These are phyloP conservation scores for Sclerotinia nivalis DNA, from an alignment of 2,329 filamentous ascomycete genomes.

Conservation along the genomic window DNA sequence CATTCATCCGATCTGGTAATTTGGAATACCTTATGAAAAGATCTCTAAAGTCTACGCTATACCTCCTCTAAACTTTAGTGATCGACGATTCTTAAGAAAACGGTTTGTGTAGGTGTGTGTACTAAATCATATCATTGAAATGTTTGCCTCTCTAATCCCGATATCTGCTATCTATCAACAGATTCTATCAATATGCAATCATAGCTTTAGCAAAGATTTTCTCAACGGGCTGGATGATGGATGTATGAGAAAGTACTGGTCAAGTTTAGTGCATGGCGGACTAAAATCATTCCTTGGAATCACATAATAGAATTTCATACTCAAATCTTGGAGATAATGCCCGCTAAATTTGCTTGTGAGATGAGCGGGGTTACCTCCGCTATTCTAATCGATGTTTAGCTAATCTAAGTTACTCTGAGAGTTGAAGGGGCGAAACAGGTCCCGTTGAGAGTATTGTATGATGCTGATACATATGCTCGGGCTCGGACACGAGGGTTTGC, in stretches of 20 bases:
- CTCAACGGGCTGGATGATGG: not conserved
- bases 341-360: not conserved
- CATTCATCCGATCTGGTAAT: not conserved
- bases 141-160: not conserved
- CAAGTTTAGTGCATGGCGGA: conserved; percentile 2
- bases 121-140: not conserved
- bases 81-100: not conserved
- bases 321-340: not conserved
- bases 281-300: not conserved
- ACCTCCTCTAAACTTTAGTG: not conserved
- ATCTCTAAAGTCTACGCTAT: not conserved
- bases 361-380: not conserved
- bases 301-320: not conserved
- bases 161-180: not conserved
- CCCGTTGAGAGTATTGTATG: not conserved
- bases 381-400: not conserved
- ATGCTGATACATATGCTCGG: not conserved
- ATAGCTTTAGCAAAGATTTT: not conserved
- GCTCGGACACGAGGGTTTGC: not conserved
- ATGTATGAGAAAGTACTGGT: not conserved
- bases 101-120: not conserved
- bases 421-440: not conserved
- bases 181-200: not conserved
- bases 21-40: not conserved
- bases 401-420: not conserved